A percentile compares a stretch with the other conserved stretches of the same genome.
phyloP scores from a whole-genome alignment of 352 stramenopile genomes.

The Thalassiosira exigua region DNA sequence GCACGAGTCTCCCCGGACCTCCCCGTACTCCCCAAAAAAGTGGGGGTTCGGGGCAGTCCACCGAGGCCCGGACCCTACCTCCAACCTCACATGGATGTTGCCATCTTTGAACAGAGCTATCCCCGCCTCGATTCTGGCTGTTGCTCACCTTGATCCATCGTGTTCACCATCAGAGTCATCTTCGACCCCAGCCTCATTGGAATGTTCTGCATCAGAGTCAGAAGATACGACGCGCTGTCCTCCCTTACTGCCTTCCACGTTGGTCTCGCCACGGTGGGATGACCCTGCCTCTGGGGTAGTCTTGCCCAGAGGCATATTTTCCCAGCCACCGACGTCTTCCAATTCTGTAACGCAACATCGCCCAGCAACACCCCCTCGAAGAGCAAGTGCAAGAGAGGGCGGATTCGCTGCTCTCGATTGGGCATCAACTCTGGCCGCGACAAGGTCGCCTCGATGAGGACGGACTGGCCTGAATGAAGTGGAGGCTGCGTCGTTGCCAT shows the following conservation, averaged over 20 bases:
- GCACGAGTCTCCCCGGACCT: too few relatives aligned
- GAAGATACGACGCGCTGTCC: constrained; percentile 30
- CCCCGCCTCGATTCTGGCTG: too few relatives aligned
- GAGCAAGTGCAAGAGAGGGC: constrained; percentile 79
- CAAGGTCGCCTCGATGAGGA: constrained; percentile 63
- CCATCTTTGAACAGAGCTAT: too few relatives aligned
- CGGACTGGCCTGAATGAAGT: constrained; percentile 50
- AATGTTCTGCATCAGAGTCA: constrained; percentile 48
- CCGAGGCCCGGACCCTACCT: too few relatives aligned
- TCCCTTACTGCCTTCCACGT: constrained; percentile 38
- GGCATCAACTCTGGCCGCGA: constrained; percentile 75
- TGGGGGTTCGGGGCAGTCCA: too few relatives aligned
- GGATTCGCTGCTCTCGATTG: constrained; percentile 44
- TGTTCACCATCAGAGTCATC: constrained; percentile 38
- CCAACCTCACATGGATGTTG: too few relatives aligned
- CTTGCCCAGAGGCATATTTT: constrained; percentile 84
- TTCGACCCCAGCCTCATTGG: constrained; percentile 29
- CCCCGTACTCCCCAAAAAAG: too few relatives aligned
- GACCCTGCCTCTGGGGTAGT: constrained; percentile 46
- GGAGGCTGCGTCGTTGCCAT: constrained; percentile 18
- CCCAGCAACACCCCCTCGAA: constrained; percentile 73
- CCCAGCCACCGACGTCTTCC: constrained; percentile 79
- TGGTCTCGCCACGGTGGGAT: constrained; percentile 30
- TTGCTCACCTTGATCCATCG: constrained; percentile 45
- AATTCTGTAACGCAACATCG: constrained; percentile 84